Evolutionary conservation across 148 eudicot genomes (phyloP), one percentile per base, ranked within the genome.

Genomic region (Persicaria tinctoria): DNA sequence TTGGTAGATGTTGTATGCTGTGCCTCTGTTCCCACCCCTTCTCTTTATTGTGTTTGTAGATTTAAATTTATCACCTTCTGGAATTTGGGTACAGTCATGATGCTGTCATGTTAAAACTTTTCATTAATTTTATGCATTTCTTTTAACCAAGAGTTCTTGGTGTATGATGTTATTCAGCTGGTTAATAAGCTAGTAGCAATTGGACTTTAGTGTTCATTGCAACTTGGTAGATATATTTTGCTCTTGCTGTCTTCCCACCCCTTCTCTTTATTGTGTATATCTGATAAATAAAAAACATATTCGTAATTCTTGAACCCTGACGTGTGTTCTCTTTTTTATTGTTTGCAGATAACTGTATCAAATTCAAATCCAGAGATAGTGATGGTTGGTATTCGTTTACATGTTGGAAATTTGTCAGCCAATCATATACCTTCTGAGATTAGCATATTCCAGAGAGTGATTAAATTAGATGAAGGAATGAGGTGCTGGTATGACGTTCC

Each of bases 401-500:
- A 96, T 77, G 97, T 92, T 55, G 99, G 99, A 51, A 96, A 85
- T 78, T 88, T 97, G 74, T 92, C 97, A 18, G 88, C 94, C 68
- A 92, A 82, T 81, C 94, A 96, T 75, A 92, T 92, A 70, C 99
- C 99, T 64, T 89, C 99, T 75, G 93, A 91, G 46, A 79, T 96
- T 66, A 82, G 85, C 77, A 89, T 96, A 47, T 96, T 92, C 78
- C 97, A 96, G 86, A 92, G 99, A 80, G 89, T 83, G 79, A 80
- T 95, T 60, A 95, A 95, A 79, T 81, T 93, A 57, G 99, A 96
- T 57, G 97, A 92, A 79, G 97, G 97, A 86, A 90, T 91, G 97
- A 88, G 97, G 72, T 92, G 95, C 77, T 96, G 99, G 99, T 96
- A 96, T 85, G 99, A 96, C 80, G 83, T 96, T 75, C 99, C 99